A percentile compares a stretch with the other conserved stretches of the same genome.
Evolutionary conservation across 108 stramenopile genomes (phyloP).

Genomic region (Parietichytrium sp.): DNA sequence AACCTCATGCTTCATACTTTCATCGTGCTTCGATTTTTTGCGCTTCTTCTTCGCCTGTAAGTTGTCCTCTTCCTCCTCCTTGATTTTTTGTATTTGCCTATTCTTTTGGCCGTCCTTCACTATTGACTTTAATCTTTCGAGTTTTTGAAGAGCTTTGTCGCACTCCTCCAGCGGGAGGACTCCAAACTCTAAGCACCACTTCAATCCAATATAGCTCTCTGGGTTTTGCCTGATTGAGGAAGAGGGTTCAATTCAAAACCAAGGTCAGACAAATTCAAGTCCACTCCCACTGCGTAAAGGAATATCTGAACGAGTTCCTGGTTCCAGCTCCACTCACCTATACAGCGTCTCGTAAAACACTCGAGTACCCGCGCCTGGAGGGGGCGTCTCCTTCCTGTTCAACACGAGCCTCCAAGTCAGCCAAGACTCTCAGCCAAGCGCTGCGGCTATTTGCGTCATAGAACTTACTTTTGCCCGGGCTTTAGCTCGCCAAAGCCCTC

Average conservation of each 20-base stretch:
- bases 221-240: background rate
- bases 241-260: background rate
- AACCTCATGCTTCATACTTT: no score
- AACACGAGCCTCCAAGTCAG: no score
- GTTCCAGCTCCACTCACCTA: no score
- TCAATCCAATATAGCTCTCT: background rate
- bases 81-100: background rate
- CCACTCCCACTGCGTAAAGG: no score
- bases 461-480: conserved; percentile 32
- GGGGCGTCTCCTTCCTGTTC: conserved; percentile 18
- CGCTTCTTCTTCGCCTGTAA: no score
- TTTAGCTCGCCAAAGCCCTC: no score
- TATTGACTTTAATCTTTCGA: background rate
- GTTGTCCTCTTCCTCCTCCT: no score
- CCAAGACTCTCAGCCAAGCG: no score
- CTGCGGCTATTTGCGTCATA: no score
- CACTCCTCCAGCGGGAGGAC: conserved; percentile 9
- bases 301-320: no score
- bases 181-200: background rate
- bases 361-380: conserved; percentile 1
- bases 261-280: background rate
- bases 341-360: conserved; percentile 34
- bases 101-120: background rate
- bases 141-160: background rate
- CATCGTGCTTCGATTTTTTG: no score